Evolutionary conservation across 352 stramenopile species (phyloP).

Genomic region (Pythium periplocum): DNA sequence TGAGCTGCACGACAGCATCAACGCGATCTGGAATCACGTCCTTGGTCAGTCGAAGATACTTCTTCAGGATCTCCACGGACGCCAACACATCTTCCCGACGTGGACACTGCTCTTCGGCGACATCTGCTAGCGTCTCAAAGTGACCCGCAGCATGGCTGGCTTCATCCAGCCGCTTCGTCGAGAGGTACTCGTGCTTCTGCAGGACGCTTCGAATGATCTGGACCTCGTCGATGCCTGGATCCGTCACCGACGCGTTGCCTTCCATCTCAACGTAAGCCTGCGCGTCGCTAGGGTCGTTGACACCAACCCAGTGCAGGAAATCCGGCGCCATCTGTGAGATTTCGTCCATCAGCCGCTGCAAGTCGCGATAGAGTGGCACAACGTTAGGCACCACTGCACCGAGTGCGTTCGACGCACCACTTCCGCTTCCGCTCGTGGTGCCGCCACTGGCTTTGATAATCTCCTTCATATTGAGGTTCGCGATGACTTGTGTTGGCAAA

Average conservation of each 20-base stretch:
- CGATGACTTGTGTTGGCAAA: slow-evolving; percentile 57
- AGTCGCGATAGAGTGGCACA: slow-evolving; percentile 39
- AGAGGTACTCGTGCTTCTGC: slow-evolving; percentile 74
- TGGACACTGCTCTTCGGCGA: slow-evolving; percentile 48
- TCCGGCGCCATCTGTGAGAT: slow-evolving; percentile 60
- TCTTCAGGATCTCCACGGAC: slow-evolving; percentile 64
- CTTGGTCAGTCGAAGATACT: slow-evolving; percentile 58
- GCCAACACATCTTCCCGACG: slow-evolving; percentile 46
- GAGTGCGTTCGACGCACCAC: neutral
- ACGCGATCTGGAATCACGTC: slow-evolving; percentile 47
- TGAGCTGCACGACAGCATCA: slow-evolving; percentile 65
- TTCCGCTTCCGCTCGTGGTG: slow-evolving; percentile 2
- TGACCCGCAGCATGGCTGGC: slow-evolving; percentile 36
- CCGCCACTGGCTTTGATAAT: slow-evolving; percentile 26
- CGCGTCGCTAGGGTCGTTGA: slow-evolving; percentile 44
- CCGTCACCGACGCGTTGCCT: slow-evolving; percentile 68
- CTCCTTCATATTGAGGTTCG: slow-evolving; percentile 58
- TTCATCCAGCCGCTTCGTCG: slow-evolving; percentile 58
- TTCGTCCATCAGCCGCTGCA: slow-evolving; percentile 53
- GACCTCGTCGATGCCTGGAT: slow-evolving; percentile 73
- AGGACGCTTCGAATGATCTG: slow-evolving; percentile 81
- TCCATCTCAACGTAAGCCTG: slow-evolving; percentile 69
- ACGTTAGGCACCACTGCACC: slow-evolving; percentile 29
- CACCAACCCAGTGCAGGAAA: slow-evolving; percentile 70
- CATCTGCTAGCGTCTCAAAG: slow-evolving; percentile 44